phyloP scores from a whole-genome alignment of 768 basidiomycete species.

The Leucosporidium yakuticum region DNA sequence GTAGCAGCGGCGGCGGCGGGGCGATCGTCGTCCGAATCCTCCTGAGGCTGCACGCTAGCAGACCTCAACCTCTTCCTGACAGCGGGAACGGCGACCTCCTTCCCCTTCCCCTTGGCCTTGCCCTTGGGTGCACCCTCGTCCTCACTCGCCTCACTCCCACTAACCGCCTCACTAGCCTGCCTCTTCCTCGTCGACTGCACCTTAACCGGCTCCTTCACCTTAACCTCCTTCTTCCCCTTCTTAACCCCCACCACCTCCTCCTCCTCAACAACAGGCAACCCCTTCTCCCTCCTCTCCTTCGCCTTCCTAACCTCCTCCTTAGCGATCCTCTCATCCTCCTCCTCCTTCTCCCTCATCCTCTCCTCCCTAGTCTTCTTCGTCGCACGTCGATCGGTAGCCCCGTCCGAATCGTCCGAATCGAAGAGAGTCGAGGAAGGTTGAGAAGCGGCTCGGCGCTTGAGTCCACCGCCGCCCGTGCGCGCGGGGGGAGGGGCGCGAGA shows the following conservation, averaged over 20 bases:
- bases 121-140: neutral
- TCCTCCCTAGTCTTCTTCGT: conserved; percentile 61
- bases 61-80: neutral
- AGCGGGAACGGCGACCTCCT: neutral
- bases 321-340: conserved; percentile 57
- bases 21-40: too few relatives aligned
- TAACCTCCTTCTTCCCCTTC: conserved; percentile 22
- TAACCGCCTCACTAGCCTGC: conserved; percentile 21
- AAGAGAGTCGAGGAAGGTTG: neutral
- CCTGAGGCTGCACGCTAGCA: neutral
- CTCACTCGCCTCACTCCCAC: conserved; percentile 1
- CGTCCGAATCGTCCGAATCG: neutral
- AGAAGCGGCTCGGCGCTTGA: neutral
- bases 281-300: conserved; percentile 4
- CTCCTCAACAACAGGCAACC: conserved; percentile 6
- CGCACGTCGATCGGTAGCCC: neutral
- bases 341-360: conserved; percentile 68
- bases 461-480: neutral
- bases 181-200: conserved; percentile 8
- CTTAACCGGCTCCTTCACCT: neutral
- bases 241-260: conserved; percentile 9
- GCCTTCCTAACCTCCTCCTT: conserved; percentile 45
- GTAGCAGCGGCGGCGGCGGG: too few relatives aligned
- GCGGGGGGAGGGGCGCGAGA: neutral
- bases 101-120: conserved; percentile 4